Evolutionary conservation across 2,329 filamentous ascomycete genomes (phyloP).

Genomic region (Aspergillus ochraceus): DNA sequence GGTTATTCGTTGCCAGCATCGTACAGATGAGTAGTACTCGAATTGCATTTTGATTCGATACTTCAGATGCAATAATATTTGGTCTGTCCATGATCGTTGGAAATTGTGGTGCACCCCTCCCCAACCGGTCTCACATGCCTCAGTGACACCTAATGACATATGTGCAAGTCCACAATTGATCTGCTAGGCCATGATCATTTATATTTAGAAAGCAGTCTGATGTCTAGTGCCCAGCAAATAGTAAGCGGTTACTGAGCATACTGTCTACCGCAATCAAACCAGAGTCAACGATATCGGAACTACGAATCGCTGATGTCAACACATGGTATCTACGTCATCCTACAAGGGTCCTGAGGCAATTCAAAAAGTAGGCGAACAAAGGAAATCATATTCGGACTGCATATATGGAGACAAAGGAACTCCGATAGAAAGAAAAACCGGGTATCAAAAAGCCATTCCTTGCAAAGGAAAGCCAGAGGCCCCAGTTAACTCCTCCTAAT

Average conservation of each 20-base stretch:
- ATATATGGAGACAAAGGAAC: slow-evolving; percentile 24
- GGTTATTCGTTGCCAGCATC: not conserved
- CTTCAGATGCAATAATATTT: too few species aligned
- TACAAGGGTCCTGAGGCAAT: not conserved
- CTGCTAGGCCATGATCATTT: too few species aligned
- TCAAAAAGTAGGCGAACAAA: slow-evolving; percentile 27
- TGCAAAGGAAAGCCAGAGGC: slow-evolving; percentile 11
- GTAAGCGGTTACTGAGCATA: too few species aligned
- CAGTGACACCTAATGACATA: too few species aligned
- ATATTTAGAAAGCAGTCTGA: too few species aligned
- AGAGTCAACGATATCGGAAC: too few species aligned
- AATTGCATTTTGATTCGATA: too few species aligned
- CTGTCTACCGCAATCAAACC: not conserved
- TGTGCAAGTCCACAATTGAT: too few species aligned
- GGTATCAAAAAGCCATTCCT: slow-evolving; percentile 17
- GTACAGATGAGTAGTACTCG: not conserved
- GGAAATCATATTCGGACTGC: slow-evolving; percentile 34
- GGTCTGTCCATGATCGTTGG: too few species aligned
- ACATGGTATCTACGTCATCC: not conserved
- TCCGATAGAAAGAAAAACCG: slow-evolving; percentile 22
- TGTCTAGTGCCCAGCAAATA: too few species aligned
- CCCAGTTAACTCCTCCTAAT: slow-evolving; percentile 25
- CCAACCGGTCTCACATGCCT: too few species aligned
- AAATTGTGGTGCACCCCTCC: too few species aligned
- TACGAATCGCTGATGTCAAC: not conserved